These are phyloP conservation scores for Aspergillus baeticus DNA, from an alignment of 495 filamentous ascomycete genomes.

Conservation along the genomic window DNA sequence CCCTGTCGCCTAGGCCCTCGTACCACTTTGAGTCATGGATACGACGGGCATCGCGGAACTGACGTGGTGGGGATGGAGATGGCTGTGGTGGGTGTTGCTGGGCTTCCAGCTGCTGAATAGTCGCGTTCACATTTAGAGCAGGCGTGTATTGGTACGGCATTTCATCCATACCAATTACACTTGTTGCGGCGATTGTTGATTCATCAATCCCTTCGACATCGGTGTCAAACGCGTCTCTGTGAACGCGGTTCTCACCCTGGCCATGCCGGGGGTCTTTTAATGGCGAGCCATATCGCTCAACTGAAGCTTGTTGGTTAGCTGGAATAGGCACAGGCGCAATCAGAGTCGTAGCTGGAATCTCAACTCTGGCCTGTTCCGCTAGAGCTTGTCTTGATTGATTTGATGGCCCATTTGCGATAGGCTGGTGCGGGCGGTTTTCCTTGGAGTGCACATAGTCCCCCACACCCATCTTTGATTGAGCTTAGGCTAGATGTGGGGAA, in stretches of 20 bases:
- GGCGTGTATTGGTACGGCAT: conserved; percentile 26
- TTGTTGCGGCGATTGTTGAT: conserved; percentile 45
- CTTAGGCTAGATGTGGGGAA: background rate
- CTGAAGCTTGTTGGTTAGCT: conserved; percentile 18
- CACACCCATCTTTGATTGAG: conserved; percentile 36
- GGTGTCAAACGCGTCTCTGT: conserved; percentile 44
- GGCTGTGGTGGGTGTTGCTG: conserved; percentile 21
- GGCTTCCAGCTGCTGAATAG: conserved; percentile 20
- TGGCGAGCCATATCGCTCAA: conserved; percentile 21
- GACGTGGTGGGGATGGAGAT: conserved; percentile 18
- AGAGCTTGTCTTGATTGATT: conserved; percentile 33
- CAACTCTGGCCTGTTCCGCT: conserved; percentile 38
- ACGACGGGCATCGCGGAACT: conserved; percentile 27
- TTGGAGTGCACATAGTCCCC: conserved; percentile 46
- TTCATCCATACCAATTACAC: conserved; percentile 38
- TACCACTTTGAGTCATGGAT: conserved; percentile 36
- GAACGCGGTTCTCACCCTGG: conserved; percentile 17
- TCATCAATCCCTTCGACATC: conserved; percentile 48
- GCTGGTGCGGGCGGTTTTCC: conserved; percentile 35
- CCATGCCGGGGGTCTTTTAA: conserved; percentile 16
- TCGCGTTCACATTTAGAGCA: conserved; percentile 2
- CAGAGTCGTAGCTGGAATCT: conserved; percentile 28
- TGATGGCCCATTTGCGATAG: conserved; percentile 23
- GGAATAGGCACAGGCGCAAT: conserved; percentile 16
- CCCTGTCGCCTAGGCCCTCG: conserved; percentile 34